phyloP scores from a whole-genome alignment of 2,329 filamentous ascomycete species.

The Penicillium sp. region DNA sequence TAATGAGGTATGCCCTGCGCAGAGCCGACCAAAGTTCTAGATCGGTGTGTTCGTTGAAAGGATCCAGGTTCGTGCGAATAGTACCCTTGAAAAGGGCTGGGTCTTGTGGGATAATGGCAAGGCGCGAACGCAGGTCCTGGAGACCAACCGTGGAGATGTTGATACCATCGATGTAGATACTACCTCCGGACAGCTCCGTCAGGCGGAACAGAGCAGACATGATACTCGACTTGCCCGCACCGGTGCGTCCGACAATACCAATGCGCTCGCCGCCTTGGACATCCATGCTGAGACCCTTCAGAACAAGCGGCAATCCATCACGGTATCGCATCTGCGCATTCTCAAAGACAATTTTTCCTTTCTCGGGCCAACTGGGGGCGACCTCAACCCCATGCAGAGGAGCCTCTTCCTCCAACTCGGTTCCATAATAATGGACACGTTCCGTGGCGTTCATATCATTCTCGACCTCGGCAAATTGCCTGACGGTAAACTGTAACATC shows the following conservation, averaged over 20 bases:
- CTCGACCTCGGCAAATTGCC: constrained; percentile 90
- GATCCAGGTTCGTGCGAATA: constrained; percentile 43
- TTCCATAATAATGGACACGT: constrained; percentile 84
- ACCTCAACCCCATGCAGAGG: constrained; percentile 70
- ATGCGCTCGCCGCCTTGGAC: constrained; percentile 45
- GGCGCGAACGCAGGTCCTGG: constrained; percentile 39
- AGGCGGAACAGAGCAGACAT: constrained; percentile 45
- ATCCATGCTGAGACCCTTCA: constrained; percentile 57
- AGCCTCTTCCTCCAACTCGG: constrained; percentile 79
- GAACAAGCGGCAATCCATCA: constrained; percentile 63
- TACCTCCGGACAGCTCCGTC: constrained; percentile 39
- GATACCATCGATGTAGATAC: constrained; percentile 42
- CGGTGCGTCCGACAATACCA: constrained; percentile 45
- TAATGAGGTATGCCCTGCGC: constrained; percentile 44
- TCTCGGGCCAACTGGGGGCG: constrained; percentile 73
- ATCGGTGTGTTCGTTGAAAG: constrained; percentile 44
- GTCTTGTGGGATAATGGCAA: constrained; percentile 46
- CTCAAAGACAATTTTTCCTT: constrained; percentile 72
- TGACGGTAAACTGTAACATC: constrained; percentile 92
- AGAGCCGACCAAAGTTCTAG: constrained; percentile 46
- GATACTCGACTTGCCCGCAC: constrained; percentile 45
- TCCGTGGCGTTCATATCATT: constrained; percentile 98
- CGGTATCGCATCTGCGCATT: constrained; percentile 76
- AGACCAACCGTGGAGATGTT: constrained; percentile 41
- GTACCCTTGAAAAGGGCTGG: constrained; percentile 44